Conservation (phyloP, 2,329 filamentous ascomycete species). For the Penicillium italicum region DNA sequence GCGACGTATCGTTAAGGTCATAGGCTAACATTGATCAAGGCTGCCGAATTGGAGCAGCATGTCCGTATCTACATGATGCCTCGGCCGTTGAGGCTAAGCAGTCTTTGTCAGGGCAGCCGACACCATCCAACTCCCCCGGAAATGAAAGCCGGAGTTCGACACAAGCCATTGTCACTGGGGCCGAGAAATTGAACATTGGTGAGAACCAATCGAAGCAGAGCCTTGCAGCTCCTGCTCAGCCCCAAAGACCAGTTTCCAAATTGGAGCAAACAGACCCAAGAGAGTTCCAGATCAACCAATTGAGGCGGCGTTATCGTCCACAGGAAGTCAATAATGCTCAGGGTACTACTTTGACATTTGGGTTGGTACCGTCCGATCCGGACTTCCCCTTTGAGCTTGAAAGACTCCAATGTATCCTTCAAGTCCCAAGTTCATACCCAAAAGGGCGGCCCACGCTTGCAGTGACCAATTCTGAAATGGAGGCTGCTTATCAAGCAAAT, state of each 20-base stretch:
- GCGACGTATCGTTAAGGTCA: neutral
- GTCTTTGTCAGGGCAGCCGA: conserved; percentile 14
- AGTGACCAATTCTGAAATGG: conserved; percentile 67
- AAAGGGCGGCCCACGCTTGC: conserved; percentile 54
- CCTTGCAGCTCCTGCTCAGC: conserved; percentile 32
- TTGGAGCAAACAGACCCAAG: conserved; percentile 65
- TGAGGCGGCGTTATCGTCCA: conserved; percentile 63
- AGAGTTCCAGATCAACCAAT: conserved; percentile 70
- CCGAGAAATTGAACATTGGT: conserved; percentile 20
- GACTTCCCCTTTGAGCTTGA: conserved; percentile 78
- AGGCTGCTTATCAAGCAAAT: conserved; percentile 69
- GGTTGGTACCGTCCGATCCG: conserved; percentile 69
- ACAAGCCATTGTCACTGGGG: conserved; percentile 11
- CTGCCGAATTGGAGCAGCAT: conserved; percentile 52
- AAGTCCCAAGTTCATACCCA: conserved; percentile 64
- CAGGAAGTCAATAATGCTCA: conserved; percentile 47
- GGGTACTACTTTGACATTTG: conserved; percentile 60
- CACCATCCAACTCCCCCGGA: conserved; percentile 12
- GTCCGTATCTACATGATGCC: conserved; percentile 50
- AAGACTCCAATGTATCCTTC: conserved; percentile 63
- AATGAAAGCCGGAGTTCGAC: conserved; percentile 3
- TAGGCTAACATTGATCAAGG: conserved; percentile 37
- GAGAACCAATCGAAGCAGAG: conserved; percentile 31
- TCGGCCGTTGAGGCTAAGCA: conserved; percentile 17
- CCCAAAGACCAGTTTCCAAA: conserved; percentile 63